A percentile compares a stretch with the other conserved stretches of the same genome.
Conservation (phyloP, 768 basidiomycete species). For the Guyanaporus albipodus region DNA sequence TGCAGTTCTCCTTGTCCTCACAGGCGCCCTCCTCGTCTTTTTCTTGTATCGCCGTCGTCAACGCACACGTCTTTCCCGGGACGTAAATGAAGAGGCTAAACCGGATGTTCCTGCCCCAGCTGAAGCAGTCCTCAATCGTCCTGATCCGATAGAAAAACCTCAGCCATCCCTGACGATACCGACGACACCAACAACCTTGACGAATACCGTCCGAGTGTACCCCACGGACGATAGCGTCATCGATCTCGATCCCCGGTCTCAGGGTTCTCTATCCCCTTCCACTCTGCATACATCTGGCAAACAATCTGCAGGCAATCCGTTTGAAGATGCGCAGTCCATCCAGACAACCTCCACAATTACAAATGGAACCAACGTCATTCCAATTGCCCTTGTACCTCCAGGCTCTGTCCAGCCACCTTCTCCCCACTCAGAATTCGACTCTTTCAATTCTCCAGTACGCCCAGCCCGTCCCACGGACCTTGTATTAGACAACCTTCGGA, state of each 20-base stretch:
- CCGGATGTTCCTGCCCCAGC: constrained; percentile 70
- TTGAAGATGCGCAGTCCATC: constrained; percentile 74
- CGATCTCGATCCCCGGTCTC: constrained; percentile 55
- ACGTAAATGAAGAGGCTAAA: constrained; percentile 38
- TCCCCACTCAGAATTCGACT: constrained; percentile 31
- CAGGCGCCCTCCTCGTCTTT: constrained; percentile 46
- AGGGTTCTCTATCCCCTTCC: constrained; percentile 23
- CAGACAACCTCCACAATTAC: constrained; percentile 71
- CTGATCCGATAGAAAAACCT: constrained; percentile 74
- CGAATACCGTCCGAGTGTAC: constrained; percentile 46
- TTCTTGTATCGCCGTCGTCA: constrained; percentile 62
- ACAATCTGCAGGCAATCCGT: constrained; percentile 53
- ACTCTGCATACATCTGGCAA: constrained; percentile 17
- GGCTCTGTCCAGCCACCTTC: constrained; percentile 38
- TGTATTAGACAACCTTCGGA: constrained; percentile 58
- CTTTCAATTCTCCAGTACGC: constrained; percentile 43
- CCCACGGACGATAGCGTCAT: constrained; percentile 48
- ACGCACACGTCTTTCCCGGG: constrained; percentile 37
- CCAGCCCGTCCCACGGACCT: constrained; percentile 58
- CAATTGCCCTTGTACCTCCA: constrained; percentile 74
- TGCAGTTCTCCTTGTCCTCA: constrained; percentile 58
- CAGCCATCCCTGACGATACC: constrained; percentile 11
- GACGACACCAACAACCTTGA: constrained; percentile 13
- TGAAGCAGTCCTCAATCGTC: constrained; percentile 72
- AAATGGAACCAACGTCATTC: constrained; percentile 81